A percentile compares a stretch with the other conserved stretches of the same genome.
These are phyloP conservation scores for Starmera stellimalicola DNA, from an alignment of 1,139 yeast species.

Conservation along the genomic window DNA sequence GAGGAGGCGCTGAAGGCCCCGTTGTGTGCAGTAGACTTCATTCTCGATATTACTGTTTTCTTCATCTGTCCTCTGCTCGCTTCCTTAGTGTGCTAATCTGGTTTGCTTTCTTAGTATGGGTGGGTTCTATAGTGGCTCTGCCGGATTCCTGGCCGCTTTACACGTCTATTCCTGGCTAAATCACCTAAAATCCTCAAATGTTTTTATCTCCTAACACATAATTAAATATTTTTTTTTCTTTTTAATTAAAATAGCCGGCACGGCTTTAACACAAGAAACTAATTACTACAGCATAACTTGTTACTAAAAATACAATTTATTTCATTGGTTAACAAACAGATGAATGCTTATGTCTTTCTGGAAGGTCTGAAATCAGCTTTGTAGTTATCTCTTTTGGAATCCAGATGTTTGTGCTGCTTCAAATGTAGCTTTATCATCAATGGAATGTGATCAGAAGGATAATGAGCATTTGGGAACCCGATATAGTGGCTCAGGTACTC, in stretches of 20 bases:
- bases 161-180: no score
- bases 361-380: constrained; percentile 3
- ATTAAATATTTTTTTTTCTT: no score
- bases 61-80: no score
- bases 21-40: no score
- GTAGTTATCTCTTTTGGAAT: constrained; percentile 20
- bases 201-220: neutral
- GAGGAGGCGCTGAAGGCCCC: neutral
- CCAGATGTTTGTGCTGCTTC: constrained; percentile 35
- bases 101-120: no score
- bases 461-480: constrained; percentile 90
- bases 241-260: no score
- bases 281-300: constrained; percentile 1
- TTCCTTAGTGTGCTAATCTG: no score
- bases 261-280: no score
- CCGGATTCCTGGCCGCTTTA: no score
- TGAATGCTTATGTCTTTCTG: constrained; percentile 2
- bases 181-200: no score
- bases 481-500: constrained; percentile 68
- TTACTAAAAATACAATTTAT: neutral
- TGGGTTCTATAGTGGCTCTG: no score
- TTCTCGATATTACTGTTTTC: neutral
- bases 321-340: neutral
- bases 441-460: constrained; percentile 93
- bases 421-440: constrained; percentile 69